phyloP scores from a whole-genome alignment of 1,284 basidiomycete genomes.

The Moniliella sp. region DNA sequence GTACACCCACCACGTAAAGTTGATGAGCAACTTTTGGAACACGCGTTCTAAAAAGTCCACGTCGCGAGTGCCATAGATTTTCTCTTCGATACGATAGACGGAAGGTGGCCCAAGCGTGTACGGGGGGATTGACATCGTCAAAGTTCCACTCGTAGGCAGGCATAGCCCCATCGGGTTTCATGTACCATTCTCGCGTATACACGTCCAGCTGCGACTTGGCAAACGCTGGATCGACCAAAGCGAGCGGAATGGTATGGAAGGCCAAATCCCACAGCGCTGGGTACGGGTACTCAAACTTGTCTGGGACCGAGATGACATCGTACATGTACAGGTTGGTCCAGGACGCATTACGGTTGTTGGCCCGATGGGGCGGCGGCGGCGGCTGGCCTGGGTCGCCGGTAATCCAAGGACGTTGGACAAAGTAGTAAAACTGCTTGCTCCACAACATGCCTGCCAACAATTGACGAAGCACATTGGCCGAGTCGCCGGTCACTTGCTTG shows the following conservation, averaged over 20 bases:
- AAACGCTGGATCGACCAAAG: constrained; percentile 76
- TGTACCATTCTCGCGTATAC: constrained; percentile 91
- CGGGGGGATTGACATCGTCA: constrained; percentile 82
- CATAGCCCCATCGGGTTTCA: constrained; percentile 86
- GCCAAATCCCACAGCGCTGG: constrained; percentile 58
- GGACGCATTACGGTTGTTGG: constrained; percentile 58
- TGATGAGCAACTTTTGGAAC: constrained; percentile 86
- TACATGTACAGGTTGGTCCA: constrained; percentile 67
- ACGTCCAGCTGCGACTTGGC: too few species aligned
- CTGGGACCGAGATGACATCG: constrained; percentile 91
- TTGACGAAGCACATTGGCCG: constrained; percentile 86
- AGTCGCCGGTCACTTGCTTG: constrained; percentile 58
- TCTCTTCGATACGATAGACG: constrained; percentile 59
- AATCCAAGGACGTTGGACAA: constrained; percentile 85
- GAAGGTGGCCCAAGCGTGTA: constrained; percentile 59
- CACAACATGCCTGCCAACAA: constrained; percentile 92
- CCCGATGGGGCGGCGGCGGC: constrained; percentile 69
- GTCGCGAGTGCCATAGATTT: constrained; percentile 73
- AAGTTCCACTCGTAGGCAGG: constrained; percentile 99
- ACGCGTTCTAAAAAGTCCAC: constrained; percentile 80
- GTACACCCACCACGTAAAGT: constrained; percentile 99
- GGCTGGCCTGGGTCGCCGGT: constrained; percentile 84
- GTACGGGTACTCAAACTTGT: constrained; percentile 67
- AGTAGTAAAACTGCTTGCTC: constrained; percentile 88
- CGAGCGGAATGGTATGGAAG: constrained; percentile 91